Base-by-base conservation (phyloP, 345 rosid species). In the Euphorbia lathyris region DNA sequence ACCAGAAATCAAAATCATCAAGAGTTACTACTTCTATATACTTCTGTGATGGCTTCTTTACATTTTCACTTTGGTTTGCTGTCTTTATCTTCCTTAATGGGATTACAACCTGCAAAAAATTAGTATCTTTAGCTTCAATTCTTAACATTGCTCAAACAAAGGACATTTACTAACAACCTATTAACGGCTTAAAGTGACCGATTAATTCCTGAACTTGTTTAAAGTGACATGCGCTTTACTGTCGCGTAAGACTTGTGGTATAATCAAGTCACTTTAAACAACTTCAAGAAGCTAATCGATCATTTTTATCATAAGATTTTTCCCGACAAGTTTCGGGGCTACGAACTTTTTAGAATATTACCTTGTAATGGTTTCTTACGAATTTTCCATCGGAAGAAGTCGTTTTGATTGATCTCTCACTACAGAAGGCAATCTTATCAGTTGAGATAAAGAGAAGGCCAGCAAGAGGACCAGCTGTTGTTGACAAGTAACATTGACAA, bases 1-100 rank as follows among this genome's bases (percentile, higher is more conserved):
- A 89, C 97, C 97, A 91, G 86, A 94, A 94, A 60, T 94, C 95
- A 53, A 86, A 91, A 70, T 57, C 71, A 68, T 94, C 96, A 1
- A 79, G 83, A 0, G 96, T 94, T 10, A 80, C 83, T 27, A 91
- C 65, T 76, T 93, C 88, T 25, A 88, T 74, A 76, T 84, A 89
- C 83, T 93, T 89, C 38, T 89, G 81, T 9, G 92, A 84, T 58
- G 94, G 92, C 38, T 79, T 86, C 88, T 89, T 79, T 52, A 61
- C 76, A 72, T 87, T 85, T 73, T 76, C 78, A 42, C 86, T 82
- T 32, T 78, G 83, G 74, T 84, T 84, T 4, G 79, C 90, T 67
- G 73, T 67, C 70, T 81, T 80, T 78, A 93, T 82, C 76, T 85
- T 86, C 47, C 61, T 61, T 11, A 88, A 69, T 0, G 96, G 96